Conservation (phyloP, 345 rosid species). For the Hypericum perforatum region DNA sequence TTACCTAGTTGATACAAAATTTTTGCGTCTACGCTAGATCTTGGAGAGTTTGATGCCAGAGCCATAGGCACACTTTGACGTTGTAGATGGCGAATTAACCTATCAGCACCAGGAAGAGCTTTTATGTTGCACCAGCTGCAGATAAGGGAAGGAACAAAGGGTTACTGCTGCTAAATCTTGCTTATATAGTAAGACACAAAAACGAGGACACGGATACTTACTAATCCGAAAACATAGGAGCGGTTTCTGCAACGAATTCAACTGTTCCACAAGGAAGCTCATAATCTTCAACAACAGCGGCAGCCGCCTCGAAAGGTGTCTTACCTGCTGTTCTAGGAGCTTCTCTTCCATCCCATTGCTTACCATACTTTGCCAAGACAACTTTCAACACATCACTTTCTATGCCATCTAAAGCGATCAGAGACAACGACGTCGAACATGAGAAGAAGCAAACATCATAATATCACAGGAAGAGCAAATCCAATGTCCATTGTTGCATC, state of each 20-base stretch:
- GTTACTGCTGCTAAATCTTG: too few relatives aligned
- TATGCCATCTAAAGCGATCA: conserved; percentile 37
- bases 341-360: conserved; percentile 95
- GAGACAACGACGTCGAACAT: background rate
- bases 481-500: background rate
- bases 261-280: conserved; percentile 64
- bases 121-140: conserved; percentile 59
- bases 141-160: too few relatives aligned
- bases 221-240: conserved; percentile 60
- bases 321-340: conserved; percentile 44
- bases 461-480: background rate
- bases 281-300: conserved; percentile 68
- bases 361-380: conserved; percentile 59
- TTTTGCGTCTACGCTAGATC: conserved; percentile 55
- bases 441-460: background rate
- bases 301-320: conserved; percentile 73
- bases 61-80: conserved; percentile 62
- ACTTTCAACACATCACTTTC: conserved; percentile 52
- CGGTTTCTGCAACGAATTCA: conserved; percentile 50
- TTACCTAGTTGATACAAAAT: conserved; percentile 55
- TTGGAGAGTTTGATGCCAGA: conserved; percentile 79
- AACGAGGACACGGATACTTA: conserved; percentile 10
- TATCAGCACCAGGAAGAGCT: conserved; percentile 74
- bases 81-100: conserved; percentile 66
- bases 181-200: background rate